Conservation (phyloP, 305 asterid genomes). For the Caryopteris hybrid region DNA sequence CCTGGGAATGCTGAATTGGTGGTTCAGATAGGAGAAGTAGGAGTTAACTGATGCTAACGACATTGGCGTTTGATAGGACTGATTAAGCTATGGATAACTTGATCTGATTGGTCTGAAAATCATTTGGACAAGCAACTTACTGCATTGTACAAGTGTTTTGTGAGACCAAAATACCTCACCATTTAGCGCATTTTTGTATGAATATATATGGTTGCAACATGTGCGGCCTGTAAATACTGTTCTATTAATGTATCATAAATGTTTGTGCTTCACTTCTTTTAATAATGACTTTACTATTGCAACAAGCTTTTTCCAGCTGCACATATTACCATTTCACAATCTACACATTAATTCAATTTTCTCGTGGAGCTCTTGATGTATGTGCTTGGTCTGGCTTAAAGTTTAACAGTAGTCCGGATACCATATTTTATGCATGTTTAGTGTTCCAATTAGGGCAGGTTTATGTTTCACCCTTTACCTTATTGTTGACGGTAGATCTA, state of each 20-base stretch:
- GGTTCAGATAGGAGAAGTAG: constrained; percentile 83
- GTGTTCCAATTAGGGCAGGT: constrained; percentile 14
- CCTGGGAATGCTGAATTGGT: constrained; percentile 82
- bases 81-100: constrained; percentile 51
- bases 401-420: neutral
- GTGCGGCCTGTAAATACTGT: constrained; percentile 42
- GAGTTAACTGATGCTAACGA: constrained; percentile 78
- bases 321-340: constrained; percentile 10
- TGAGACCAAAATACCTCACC: constrained; percentile 39
- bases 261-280: constrained; percentile 22
- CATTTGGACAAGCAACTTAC: constrained; percentile 40
- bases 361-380: constrained; percentile 7
- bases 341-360: neutral
- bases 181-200: constrained; percentile 41
- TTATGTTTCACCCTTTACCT: constrained; percentile 12
- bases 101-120: constrained; percentile 47
- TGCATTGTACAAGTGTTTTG: constrained; percentile 43
- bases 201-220: constrained; percentile 44
- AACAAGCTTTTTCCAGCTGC: constrained; percentile 19
- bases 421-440: neutral
- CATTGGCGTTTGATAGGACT: constrained; percentile 66
- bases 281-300: constrained; percentile 16
- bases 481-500: neutral
- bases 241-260: constrained; percentile 44
- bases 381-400: constrained; percentile 1